phyloP scores from a whole-genome alignment of 75 land plant genomes.

The Cryptomeria japonica region DNA sequence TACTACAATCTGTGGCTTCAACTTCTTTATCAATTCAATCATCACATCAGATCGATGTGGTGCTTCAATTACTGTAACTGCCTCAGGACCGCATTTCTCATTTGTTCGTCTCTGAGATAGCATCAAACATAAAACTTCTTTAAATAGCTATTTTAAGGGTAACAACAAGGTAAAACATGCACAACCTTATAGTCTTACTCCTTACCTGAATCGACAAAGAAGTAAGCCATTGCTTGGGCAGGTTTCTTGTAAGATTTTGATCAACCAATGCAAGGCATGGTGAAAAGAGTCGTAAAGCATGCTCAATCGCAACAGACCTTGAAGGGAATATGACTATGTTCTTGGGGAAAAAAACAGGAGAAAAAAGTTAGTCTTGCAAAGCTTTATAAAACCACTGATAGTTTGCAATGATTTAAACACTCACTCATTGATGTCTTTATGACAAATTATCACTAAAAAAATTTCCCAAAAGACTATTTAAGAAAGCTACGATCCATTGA shows the following conservation, averaged over 20 bases:
- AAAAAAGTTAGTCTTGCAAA: not conserved
- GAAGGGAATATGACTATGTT: constrained; percentile 92
- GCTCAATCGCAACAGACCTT: constrained; percentile 86
- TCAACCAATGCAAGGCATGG: constrained; percentile 93
- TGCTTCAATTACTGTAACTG: constrained; percentile 87
- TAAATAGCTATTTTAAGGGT: not conserved
- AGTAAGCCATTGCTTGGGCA: constrained; percentile 91
- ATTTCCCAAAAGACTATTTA: not conserved
- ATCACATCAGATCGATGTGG: constrained; percentile 91
- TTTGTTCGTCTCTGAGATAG: constrained; percentile 22
- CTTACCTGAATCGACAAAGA: constrained; percentile 71
- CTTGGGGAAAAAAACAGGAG: constrained; percentile 26
- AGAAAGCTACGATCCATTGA: not conserved
- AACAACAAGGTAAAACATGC: not conserved
- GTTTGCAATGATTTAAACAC: not conserved
- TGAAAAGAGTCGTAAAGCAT: constrained; percentile 80
- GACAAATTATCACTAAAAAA: not conserved
- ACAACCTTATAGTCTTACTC: not conserved
- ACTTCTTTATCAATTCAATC: constrained; percentile 70
- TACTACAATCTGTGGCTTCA: constrained; percentile 93
- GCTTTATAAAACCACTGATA: not conserved
- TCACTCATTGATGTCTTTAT: not conserved
- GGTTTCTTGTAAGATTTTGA: constrained; percentile 66
- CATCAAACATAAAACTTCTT: not conserved
- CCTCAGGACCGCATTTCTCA: constrained; percentile 24